A percentile compares a stretch with the other conserved stretches of the same genome.
These are phyloP conservation scores for Adansonia grandidieri DNA, from an alignment of 441 rosid genomes.

Conservation along the genomic window DNA sequence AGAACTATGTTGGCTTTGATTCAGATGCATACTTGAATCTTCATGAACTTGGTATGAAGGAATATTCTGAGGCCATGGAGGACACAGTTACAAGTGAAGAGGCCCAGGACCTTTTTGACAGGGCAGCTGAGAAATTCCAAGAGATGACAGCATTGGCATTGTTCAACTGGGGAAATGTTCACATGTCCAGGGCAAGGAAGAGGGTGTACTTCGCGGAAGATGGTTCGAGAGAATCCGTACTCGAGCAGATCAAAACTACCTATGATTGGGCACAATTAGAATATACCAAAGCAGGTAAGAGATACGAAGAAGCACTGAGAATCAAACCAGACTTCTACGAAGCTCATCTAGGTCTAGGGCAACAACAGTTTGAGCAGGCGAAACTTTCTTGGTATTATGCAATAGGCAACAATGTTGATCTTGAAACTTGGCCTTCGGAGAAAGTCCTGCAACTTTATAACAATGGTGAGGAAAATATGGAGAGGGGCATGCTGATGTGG, in stretches of 20 bases:
- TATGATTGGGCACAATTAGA: constrained; percentile 54
- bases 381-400: constrained; percentile 71
- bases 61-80: constrained; percentile 73
- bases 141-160: constrained; percentile 67
- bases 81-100: constrained; percentile 68
- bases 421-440: constrained; percentile 51
- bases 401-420: constrained; percentile 46
- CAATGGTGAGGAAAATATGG: constrained; percentile 58
- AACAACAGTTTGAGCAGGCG: constrained; percentile 70
- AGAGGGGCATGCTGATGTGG: constrained; percentile 56
- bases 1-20: constrained; percentile 58
- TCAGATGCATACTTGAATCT: constrained; percentile 57
- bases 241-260: constrained; percentile 46
- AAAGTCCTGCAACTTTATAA: constrained; percentile 52
- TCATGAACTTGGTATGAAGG: constrained; percentile 67
- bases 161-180: constrained; percentile 70
- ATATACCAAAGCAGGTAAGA: constrained; percentile 46
- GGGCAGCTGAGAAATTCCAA: constrained; percentile 66
- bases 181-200: constrained; percentile 66
- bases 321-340: constrained; percentile 64
- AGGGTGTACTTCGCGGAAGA: constrained; percentile 48
- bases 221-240: constrained; percentile 47
- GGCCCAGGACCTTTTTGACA: constrained; percentile 58
- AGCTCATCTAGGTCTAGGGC: constrained; percentile 57
- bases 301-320: constrained; percentile 61